Evolutionary conservation across 2,329 filamentous ascomycete genomes (phyloP), one percentile per base, ranked within the genome.

Genomic region (Cladobotryum mycophilum): DNA sequence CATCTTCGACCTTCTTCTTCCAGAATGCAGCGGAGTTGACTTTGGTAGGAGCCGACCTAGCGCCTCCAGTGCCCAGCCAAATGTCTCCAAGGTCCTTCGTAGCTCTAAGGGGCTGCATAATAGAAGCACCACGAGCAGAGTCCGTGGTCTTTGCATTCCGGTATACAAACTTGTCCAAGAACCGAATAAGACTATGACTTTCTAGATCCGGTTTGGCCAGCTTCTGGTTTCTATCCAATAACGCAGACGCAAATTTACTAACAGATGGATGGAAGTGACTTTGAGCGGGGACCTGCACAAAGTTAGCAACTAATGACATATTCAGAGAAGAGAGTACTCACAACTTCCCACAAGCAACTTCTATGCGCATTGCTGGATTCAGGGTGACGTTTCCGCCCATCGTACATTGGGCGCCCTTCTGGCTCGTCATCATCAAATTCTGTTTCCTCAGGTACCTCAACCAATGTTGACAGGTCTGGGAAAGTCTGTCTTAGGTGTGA

Each of bases 151-250:
- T 96, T 55, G 92, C 84, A 61, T 93, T 96, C 59, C 89, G 86
- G 77, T 97, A 99, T n/a, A 96, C 89, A 68, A 99, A 99, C 60
- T 95, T 91, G 70, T 99, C 93, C 52, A 99, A 77, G 76, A 99
- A 99, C 67, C 95, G 87, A 63, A 93, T 93, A 45, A 99, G 79
- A 1, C 89, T 93, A 67, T 97, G 92, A 52, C 89, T 85, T 14
- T 88, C 85, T 47, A 96, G 77, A 61, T 99, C 93, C 0, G 93
- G 91, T 68, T 97, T 97, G 55, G 88, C 82, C 53, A 88, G 85
- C 67, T 89, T 84, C 47, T 82, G 78, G 57, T 85, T 79, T 53
- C 83, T 80, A 45, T 79, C 75, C 8, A 95, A 69, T 37, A 97
- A 72, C 51, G 84, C 82, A 14, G 78, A 74, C 1, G 92, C 90